Evolutionary conservation across 495 filamentous ascomycete genomes (phyloP), one percentile per base, ranked within the genome.

Genomic region (Aspergillus biplanus): DNA sequence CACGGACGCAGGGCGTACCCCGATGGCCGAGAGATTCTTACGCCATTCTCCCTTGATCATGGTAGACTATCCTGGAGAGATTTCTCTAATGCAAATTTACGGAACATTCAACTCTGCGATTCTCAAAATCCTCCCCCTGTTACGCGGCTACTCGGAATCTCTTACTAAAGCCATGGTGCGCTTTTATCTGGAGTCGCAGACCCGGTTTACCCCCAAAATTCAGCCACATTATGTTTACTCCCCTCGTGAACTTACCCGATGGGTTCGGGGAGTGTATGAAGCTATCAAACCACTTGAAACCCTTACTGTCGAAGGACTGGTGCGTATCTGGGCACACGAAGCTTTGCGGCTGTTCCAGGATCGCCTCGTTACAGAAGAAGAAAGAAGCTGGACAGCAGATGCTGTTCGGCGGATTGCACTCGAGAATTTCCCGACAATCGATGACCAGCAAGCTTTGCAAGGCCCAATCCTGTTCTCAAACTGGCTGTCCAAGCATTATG

Each of bases 171-270:
- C 96, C 12, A 99, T 99, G 95, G 94, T 99, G 5, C 89, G 92
- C 65, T 89, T 99, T 73, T 99, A 98, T 70, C 75, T 93, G 46
- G 93, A 97, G 72, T 98, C 95, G 18, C 96, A 99, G 69, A 80
- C 90, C 67, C 85, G 90, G 58, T 99, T 99, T 71, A 98, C 95
- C 5, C 86, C 96, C 7, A 89, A 95, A 77, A 97, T 98, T 46
- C 95, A 98, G 69, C 95, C 95, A 6, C 95, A 99, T 69, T 99
- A 99, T 71, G 92, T 99, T 33, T 99, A 99, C 84, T 97, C 93
- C 73, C 95, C 95, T 75, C 90, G 95, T 87, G 95, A 99, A 73
- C 81, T 99, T 62, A 98, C 96, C 31, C 83, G 95, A 69, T 99
- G 95, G 95, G 94, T 94, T 52, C 90, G 95, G 64, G 95, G 96